A percentile compares a stretch with the other conserved stretches of the same genome.
phyloP scores from a whole-genome alignment of 2,329 filamentous ascomycete genomes.

The Xylariaceae sp. region DNA sequence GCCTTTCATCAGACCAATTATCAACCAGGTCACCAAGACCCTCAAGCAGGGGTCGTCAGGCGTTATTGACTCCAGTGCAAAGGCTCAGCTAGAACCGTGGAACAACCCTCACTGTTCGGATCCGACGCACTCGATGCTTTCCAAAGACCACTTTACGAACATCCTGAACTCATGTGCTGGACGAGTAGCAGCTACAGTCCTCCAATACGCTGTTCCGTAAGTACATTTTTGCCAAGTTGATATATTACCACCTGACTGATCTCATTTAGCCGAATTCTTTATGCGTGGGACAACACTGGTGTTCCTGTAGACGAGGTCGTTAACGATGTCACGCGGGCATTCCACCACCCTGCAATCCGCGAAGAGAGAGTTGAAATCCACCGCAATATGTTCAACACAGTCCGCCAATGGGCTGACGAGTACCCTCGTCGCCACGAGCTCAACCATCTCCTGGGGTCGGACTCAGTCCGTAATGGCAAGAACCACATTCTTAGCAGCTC shows the following conservation, averaged over 20 bases:
- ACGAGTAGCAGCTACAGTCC: conserved; percentile 65
- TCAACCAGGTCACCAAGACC: conserved; percentile 76
- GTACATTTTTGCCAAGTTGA: conserved; percentile 21
- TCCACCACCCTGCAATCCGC: conserved; percentile 86
- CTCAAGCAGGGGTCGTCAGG: conserved; percentile 82
- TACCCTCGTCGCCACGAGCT: conserved; percentile 64
- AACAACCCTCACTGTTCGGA: conserved; percentile 70
- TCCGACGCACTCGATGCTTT: conserved; percentile 77
- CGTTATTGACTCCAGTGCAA: conserved; percentile 62
- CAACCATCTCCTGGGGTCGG: conserved; percentile 71
- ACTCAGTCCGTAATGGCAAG: conserved; percentile 76
- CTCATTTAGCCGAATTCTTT: conserved; percentile 64
- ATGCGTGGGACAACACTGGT: conserved; percentile 86
- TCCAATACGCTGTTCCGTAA: conserved; percentile 82
- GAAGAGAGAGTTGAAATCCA: conserved; percentile 76
- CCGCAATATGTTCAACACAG: conserved; percentile 80
- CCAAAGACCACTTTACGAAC: conserved; percentile 82
- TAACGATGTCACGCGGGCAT: conserved; percentile 73
- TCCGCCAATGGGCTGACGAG: conserved; percentile 74
- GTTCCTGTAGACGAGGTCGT: conserved; percentile 80
- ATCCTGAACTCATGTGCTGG: conserved; percentile 74
- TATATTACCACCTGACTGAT: background rate
- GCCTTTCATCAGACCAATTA: conserved; percentile 88
- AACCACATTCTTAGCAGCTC: conserved; percentile 61
- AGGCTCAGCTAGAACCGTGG: conserved; percentile 77